Conservation (phyloP, 2,329 filamentous ascomycete species). For the Exophiala alcalophila region DNA sequence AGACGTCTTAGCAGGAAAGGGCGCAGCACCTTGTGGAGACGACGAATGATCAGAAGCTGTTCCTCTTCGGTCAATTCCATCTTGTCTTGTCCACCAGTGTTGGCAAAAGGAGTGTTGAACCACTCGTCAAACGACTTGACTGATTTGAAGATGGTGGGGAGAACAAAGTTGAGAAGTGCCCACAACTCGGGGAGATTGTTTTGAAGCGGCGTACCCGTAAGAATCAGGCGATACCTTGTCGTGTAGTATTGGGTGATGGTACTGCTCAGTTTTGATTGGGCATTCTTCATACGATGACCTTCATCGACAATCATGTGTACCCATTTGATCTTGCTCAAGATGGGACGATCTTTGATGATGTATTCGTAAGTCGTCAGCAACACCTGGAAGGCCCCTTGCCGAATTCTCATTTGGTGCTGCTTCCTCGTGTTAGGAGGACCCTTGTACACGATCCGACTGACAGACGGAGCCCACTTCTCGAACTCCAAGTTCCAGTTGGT, state of each 20-base stretch:
- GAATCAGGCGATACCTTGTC: constrained; percentile 90
- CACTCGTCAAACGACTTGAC: constrained; percentile 98
- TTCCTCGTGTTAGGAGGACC: constrained; percentile 86
- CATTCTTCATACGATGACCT: constrained; percentile 99
- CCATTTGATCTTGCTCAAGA: constrained; percentile 98
- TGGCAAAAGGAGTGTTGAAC: constrained; percentile 99
- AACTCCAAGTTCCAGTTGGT: constrained; percentile 99
- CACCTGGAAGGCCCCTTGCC: constrained; percentile 93
- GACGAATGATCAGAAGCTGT: constrained; percentile 94
- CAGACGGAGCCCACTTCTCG: constrained; percentile 93
- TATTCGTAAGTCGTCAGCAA: constrained; percentile 97
- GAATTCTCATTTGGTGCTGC: constrained; percentile 87
- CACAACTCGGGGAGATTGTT: constrained; percentile 96
- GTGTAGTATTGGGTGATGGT: constrained; percentile 94
- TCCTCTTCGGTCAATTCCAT: constrained; percentile 99
- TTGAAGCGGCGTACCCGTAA: constrained; percentile 94
- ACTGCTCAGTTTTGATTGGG: constrained; percentile 89
- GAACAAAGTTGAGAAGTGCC: constrained; percentile 97
- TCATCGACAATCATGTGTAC: constrained; percentile 99
- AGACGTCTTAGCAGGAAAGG: constrained; percentile 96
- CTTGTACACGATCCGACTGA: constrained; percentile 91
- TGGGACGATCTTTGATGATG: constrained; percentile 95
- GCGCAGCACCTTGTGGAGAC: constrained; percentile 93
- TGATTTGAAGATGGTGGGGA: constrained; percentile 98
- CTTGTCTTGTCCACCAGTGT: constrained; percentile 95